Percentiles rank a stretch among this genome's conserved stretches.
phyloP scores from a whole-genome alignment of 495 filamentous ascomycete genomes.

The Oidiodendron maius region DNA sequence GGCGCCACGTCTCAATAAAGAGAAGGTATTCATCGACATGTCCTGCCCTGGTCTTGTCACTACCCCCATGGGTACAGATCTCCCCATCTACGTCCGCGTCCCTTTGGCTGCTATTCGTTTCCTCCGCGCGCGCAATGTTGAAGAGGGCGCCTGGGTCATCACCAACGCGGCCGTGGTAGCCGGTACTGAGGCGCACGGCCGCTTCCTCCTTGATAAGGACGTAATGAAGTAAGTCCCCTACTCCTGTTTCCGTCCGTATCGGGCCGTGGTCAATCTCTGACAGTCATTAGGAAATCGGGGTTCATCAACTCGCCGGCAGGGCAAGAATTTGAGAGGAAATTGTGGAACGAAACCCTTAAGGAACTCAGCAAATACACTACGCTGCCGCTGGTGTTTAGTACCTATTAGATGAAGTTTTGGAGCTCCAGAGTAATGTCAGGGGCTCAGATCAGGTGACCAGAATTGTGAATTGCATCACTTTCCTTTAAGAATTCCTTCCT shows the following conservation, averaged over 20 bases:
- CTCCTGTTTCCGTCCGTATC: background rate
- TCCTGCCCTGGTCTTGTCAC: slow-evolving; percentile 21
- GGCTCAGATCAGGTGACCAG: no score
- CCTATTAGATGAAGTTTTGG: no score
- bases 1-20: slow-evolving; percentile 17
- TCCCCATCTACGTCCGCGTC: background rate
- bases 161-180: background rate
- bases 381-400: no score
- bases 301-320: slow-evolving; percentile 1
- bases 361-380: no score
- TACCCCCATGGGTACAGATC: slow-evolving; percentile 2
- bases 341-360: no score
- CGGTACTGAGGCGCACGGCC: background rate
- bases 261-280: background rate
- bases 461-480: no score
- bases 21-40: slow-evolving; percentile 23
- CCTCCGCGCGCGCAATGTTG: background rate
- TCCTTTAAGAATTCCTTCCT: no score
- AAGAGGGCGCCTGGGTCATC: slow-evolving; percentile 5
- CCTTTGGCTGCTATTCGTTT: background rate
- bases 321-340: slow-evolving; percentile 2
- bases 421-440: no score
- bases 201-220: slow-evolving; percentile 2
- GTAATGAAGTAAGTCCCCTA: background rate
- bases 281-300: slow-evolving; percentile 1